Base-by-base conservation (phyloP, 2,329 filamentous ascomycete species). In the Diaporthe destruens region DNA sequence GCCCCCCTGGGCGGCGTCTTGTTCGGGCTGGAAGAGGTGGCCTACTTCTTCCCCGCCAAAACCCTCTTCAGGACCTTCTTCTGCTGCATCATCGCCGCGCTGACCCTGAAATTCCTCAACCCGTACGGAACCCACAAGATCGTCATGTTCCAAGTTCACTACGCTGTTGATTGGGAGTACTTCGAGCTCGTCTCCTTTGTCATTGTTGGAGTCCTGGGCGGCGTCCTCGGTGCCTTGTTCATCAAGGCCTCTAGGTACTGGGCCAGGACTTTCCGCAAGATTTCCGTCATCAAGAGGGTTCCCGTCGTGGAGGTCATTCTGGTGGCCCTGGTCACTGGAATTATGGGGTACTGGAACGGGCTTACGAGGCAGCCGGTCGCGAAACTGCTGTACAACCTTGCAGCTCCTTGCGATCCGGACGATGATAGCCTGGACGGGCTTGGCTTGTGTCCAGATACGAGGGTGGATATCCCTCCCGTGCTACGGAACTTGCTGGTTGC, bases 61-160 rank as follows among this genome's bases (percentile, higher is more conserved):
- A 98, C 96, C 0, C 88, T 99, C 11, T 99, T 99, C 85, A 88
- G 96, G 69, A 98, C 96, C 0, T 99, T 99, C 82, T 98, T 98
- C 83, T 98, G 96, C 85, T 98, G 96, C 82, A 98, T 98, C 77
- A 92, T 93, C 42, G 95, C 96, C 1, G 95, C 96, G 0, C 83
- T 99, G 44, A 96, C 95, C 1, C 86, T 99, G 77, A 98, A 98
- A 79, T 98, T 98, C 76, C 86, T 98, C 49, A 97, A 99, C 77
- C 96, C 96, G 0, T 99, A 98, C 78, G 96, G 96, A 39, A 98
- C 95, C 0, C 91, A 93, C 80, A 98, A 99, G 83, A 97, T 99
- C 75, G 96, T 99, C 77, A 88, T 98, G 79, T 99, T 99, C 80
- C 91, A 98, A 81, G 95, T 99, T 66, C 91, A 95, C 14, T 99